phyloP scores from a whole-genome alignment of 495 filamentous ascomycete species.

The Penicillium coffeae region DNA sequence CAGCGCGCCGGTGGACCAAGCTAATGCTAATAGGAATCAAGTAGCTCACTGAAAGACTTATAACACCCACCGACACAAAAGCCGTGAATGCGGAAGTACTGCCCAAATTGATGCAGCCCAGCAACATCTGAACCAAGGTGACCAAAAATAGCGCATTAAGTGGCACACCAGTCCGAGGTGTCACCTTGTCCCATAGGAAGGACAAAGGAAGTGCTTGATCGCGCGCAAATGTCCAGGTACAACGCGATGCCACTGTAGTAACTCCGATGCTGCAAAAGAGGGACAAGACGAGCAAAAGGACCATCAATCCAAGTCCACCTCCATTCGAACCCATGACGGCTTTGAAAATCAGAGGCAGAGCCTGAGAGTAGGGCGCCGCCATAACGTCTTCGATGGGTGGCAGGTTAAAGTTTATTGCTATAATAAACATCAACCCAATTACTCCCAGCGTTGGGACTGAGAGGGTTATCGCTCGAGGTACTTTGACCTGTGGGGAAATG shows the following conservation, averaged over 20 bases:
- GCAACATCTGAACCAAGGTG: slow-evolving; percentile 41
- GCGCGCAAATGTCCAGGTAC: slow-evolving; percentile 58
- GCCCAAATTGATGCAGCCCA: slow-evolving; percentile 62
- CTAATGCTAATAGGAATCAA: slow-evolving; percentile 54
- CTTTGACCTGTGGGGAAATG: slow-evolving; percentile 38
- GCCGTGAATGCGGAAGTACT: slow-evolving; percentile 57
- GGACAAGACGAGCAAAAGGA: slow-evolving; percentile 57
- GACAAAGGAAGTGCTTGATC: slow-evolving; percentile 45
- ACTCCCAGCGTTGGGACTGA: slow-evolving; percentile 37
- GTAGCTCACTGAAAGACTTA: slow-evolving; percentile 55
- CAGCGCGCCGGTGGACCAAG: slow-evolving; percentile 46
- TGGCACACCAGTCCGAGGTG: slow-evolving; percentile 30
- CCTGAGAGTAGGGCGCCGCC: slow-evolving; percentile 35
- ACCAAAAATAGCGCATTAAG: slow-evolving; percentile 33
- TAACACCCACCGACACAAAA: slow-evolving; percentile 63
- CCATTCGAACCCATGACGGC: slow-evolving; percentile 42
- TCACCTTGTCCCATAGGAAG: slow-evolving; percentile 28
- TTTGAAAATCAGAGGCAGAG: slow-evolving; percentile 47
- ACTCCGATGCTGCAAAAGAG: slow-evolving; percentile 62
- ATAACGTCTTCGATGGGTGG: slow-evolving; percentile 42
- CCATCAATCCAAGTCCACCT: slow-evolving; percentile 44
- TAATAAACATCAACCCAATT: slow-evolving; percentile 45
- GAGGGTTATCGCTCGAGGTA: slow-evolving; percentile 42
- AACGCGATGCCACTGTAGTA: slow-evolving; percentile 56
- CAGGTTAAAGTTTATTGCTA: slow-evolving; percentile 45